Evolutionary conservation across 768 basidiomycete species (phyloP), one percentile per base, ranked within the genome.

Genomic region (Tubosaeta brunneosetosa): DNA sequence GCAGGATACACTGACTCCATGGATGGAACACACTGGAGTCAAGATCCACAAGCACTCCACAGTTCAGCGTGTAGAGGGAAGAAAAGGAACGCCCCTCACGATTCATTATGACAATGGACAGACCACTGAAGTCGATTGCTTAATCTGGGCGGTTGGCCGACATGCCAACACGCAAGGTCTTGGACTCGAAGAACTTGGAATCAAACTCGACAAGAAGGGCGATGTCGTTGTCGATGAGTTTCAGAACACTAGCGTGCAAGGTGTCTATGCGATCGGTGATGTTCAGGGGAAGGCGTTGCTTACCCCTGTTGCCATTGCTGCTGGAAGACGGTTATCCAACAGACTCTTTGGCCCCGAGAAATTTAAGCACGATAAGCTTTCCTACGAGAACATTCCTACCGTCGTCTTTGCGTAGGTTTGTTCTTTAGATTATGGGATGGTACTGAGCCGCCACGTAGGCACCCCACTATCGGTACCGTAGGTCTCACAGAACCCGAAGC

Each of bases 281-380:
- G 91, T 94, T 19, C 83, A 83, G 59, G 97, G 97, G 55, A 94
- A 97, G 70, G 90, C 84, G 40, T 76, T 95, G 31, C 77, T 99
- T 53, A 99, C 97, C 4, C 97, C 97, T 14, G 97, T 99, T 10
- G 97, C 97, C 38, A 95, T 99, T 52, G 95, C 95, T 44, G 97
- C 97, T 14, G 97, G 93, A 19, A 77, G 97, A 54, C 75, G 93
- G 55, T 74, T 97, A 36, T 79, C 88, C 49, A 98, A 98, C 73
- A 77, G 97, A 53, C 72, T 98, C 43, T 99, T 92, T 63, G 97
- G 97, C 10, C 85, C 85, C 3, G 81, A 83, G 55, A 77, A 90
- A 70, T 94, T 78, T 79, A 93, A 88, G 74, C 68, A 86, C 44
- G 88, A 95, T 62, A 93, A 95, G 70, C 77, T 97, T 52, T 78